Evolutionary conservation across 164 flowering plant genomes (phyloP).

Genomic region (Stephania cephalantha): DNA sequence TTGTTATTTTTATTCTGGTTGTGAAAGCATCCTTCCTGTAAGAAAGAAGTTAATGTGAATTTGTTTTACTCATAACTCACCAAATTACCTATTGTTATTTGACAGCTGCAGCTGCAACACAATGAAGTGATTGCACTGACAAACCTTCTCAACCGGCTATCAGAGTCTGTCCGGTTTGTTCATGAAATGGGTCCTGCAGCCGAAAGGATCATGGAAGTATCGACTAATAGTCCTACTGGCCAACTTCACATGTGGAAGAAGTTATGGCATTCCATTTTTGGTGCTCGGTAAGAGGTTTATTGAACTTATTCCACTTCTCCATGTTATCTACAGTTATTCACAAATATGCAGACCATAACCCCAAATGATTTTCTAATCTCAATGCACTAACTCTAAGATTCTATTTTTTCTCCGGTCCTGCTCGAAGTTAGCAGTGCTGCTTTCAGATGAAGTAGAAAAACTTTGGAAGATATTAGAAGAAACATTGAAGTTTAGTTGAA

Average conservation of each 20-base stretch:
- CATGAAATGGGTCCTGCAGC: slow-evolving; percentile 56
- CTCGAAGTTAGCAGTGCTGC: not conserved
- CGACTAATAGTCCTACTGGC: slow-evolving; percentile 16
- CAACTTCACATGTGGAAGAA: slow-evolving; percentile 21
- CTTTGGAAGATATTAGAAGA: not conserved
- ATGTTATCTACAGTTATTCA: not conserved
- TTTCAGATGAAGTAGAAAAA: not conserved
- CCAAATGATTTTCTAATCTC: not conserved
- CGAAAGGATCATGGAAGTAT: slow-evolving; percentile 31
- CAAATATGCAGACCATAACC: not conserved
- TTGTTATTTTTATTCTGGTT: not conserved
- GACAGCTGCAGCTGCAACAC: slow-evolving; percentile 81
- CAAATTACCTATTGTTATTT: slow-evolving; percentile 1
- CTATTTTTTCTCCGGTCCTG: not conserved
- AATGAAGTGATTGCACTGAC: slow-evolving; percentile 92
- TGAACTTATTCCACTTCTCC: not conserved
- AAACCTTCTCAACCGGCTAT: slow-evolving; percentile 78
- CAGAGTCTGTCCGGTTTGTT: slow-evolving; percentile 74
- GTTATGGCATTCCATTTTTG: slow-evolving; percentile 18
- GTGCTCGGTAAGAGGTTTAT: slow-evolving; percentile 13
- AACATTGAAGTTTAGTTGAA: not conserved
- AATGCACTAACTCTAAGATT: not conserved
- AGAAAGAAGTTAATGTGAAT: not conserved
- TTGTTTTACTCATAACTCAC: not conserved
- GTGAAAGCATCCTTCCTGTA: not conserved